A percentile compares a stretch with the other conserved stretches of the same genome.
Conservation (phyloP, 139 green algal genomes). For the Picochlorum costavermella region DNA sequence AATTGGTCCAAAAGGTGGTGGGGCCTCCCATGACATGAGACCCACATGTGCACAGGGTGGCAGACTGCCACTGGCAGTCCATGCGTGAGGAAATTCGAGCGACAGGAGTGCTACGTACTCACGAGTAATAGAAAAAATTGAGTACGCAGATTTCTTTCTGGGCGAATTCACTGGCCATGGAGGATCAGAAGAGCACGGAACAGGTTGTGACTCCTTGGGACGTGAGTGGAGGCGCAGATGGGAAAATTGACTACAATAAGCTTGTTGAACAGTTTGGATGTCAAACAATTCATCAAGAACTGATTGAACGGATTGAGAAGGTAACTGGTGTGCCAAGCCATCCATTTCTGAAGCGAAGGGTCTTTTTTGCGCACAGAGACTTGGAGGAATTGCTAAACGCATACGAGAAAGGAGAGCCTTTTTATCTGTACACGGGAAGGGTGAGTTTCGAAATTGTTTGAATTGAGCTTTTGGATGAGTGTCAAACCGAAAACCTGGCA, state of each 20-base stretch:
- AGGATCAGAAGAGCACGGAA: not conserved
- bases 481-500: not conserved
- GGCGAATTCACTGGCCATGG: no score
- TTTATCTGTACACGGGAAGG: conserved; percentile 95
- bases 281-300: conserved; percentile 33
- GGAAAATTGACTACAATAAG: conserved; percentile 95
- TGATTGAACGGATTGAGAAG: conserved; percentile 49
- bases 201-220: conserved; percentile 67
- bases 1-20: no score
- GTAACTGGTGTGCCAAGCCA: conserved; percentile 72
- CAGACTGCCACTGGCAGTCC: no score
- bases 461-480: not conserved
- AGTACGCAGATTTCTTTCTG: no score
- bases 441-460: conserved; percentile 5
- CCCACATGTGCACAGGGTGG: no score
- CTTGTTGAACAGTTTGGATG: conserved; percentile 72
- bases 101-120: no score
- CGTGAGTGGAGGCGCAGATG: conserved; percentile 74
- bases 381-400: conserved; percentile 79
- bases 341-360: conserved; percentile 83
- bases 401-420: conserved; percentile 84
- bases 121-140: no score
- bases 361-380: conserved; percentile 94
- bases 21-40: no score
- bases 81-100: no score